Conservation (phyloP, 2,329 filamentous ascomycete genomes). For the Colletotrichum sansevieriae region DNA sequence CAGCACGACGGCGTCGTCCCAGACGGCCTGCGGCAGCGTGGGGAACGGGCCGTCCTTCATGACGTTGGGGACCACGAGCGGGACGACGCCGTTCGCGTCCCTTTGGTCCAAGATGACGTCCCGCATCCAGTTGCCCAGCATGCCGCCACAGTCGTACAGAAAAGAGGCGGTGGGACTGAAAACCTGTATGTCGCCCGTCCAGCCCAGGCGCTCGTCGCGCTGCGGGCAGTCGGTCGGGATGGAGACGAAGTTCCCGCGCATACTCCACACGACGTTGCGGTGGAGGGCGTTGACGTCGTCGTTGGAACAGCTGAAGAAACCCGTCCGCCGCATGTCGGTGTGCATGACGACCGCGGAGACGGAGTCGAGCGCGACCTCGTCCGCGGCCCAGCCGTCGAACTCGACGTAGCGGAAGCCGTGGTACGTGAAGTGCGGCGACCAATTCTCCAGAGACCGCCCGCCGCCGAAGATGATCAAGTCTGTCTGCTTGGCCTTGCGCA, state of each 20-base stretch:
- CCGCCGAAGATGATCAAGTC: slow-evolving; percentile 54
- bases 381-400: slow-evolving; percentile 57
- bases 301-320: slow-evolving; percentile 66
- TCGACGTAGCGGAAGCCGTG: slow-evolving; percentile 67
- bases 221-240: slow-evolving; percentile 71
- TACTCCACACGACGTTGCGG: slow-evolving; percentile 66
- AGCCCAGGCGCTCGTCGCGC: slow-evolving; percentile 66
- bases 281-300: slow-evolving; percentile 65
- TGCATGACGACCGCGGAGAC: slow-evolving; percentile 56
- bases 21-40: slow-evolving; percentile 52
- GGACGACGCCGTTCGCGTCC: slow-evolving; percentile 44
- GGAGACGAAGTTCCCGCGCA: slow-evolving; percentile 69
- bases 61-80: slow-evolving; percentile 47
- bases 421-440: slow-evolving; percentile 63
- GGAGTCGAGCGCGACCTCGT: slow-evolving; percentile 37
- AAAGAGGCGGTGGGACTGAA: slow-evolving; percentile 66
- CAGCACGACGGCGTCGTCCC: slow-evolving; percentile 57
- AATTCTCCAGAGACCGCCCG: slow-evolving; percentile 44
- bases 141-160: slow-evolving; percentile 64
- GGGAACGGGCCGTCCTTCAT: slow-evolving; percentile 44
- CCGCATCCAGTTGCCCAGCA: slow-evolving; percentile 63
- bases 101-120: slow-evolving; percentile 54
- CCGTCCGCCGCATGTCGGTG: slow-evolving; percentile 64
- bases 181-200: slow-evolving; percentile 64
- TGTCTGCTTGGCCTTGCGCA: slow-evolving; percentile 57